A percentile compares a stretch with the other conserved stretches of the same genome.
Conservation (phyloP, 73 alveolate species). For the Blepharisma stoltei region DNA sequence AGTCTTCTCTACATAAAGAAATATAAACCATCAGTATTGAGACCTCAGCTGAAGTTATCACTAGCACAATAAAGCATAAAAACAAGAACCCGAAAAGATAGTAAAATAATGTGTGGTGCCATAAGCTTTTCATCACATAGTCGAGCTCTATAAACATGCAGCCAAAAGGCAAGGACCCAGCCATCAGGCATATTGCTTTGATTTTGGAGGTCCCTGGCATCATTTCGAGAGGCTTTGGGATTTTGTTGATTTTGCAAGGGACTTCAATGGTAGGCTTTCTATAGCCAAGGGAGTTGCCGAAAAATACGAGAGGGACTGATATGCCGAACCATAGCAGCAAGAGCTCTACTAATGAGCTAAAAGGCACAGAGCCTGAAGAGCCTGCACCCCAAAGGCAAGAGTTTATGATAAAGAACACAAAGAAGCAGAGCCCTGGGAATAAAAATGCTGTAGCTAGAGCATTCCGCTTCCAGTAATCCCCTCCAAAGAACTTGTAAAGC, state of each 20-base stretch:
- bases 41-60: conserved; percentile 47
- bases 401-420: conserved; percentile 24
- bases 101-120: conserved; percentile 42
- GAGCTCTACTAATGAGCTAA: conserved; percentile 25
- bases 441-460: conserved; percentile 32
- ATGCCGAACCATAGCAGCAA: conserved; percentile 38
- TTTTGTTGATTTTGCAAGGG: conserved; percentile 40
- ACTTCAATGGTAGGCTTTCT: conserved; percentile 23
- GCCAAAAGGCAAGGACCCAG: conserved; percentile 47
- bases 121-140: conserved; percentile 40
- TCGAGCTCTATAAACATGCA: conserved; percentile 31
- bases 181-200: conserved; percentile 33
- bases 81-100: conserved; percentile 44
- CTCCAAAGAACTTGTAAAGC: conserved; percentile 43
- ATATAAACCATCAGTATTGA: conserved; percentile 41
- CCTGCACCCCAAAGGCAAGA: conserved; percentile 32
- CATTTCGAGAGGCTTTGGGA: conserved; percentile 31
- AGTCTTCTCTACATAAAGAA: conserved; percentile 37
- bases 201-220: conserved; percentile 14
- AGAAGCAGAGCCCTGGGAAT: conserved; percentile 41
- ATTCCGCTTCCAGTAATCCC: conserved; percentile 38
- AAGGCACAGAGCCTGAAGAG: conserved; percentile 40
- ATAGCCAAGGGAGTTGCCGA: conserved; percentile 38
- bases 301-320: conserved; percentile 30
- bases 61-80: conserved; percentile 26